These are phyloP conservation scores for Collybia sordida DNA, from an alignment of 768 basidiomycete species.

Conservation along the genomic window DNA sequence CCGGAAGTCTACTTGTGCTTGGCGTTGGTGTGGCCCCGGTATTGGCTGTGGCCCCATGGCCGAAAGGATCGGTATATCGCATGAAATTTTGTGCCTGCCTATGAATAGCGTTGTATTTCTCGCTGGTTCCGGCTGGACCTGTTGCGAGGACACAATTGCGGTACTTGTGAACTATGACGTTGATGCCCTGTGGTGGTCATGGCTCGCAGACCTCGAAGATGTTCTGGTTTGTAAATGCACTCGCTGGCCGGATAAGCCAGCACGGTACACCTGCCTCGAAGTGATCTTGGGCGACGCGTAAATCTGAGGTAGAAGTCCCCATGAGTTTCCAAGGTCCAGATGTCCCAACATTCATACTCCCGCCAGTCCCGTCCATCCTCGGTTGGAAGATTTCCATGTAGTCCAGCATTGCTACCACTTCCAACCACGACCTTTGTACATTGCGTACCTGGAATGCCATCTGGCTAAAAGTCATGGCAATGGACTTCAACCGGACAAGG, in stretches of 20 bases:
- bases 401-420: too few species aligned
- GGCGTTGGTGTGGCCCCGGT: too few species aligned
- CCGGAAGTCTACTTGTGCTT: too few species aligned
- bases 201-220: neutral
- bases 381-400: too few species aligned
- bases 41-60: too few species aligned
- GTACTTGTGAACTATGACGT: neutral
- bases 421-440: too few species aligned
- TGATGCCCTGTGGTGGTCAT: neutral
- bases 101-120: neutral
- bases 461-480: neutral
- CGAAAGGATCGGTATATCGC: neutral
- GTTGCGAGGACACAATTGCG: neutral
- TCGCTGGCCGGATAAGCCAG: conserved; percentile 1
- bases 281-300: neutral
- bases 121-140: neutral
- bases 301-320: neutral
- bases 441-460: too few species aligned
- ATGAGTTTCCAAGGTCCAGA: too few species aligned
- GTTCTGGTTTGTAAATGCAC: neutral
- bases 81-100: neutral
- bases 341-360: too few species aligned
- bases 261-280: neutral
- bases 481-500: neutral
- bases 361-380: too few species aligned